Evolutionary conservation across 176 grass and related monocot species (phyloP).

Genomic region (Poa pratensis): DNA sequence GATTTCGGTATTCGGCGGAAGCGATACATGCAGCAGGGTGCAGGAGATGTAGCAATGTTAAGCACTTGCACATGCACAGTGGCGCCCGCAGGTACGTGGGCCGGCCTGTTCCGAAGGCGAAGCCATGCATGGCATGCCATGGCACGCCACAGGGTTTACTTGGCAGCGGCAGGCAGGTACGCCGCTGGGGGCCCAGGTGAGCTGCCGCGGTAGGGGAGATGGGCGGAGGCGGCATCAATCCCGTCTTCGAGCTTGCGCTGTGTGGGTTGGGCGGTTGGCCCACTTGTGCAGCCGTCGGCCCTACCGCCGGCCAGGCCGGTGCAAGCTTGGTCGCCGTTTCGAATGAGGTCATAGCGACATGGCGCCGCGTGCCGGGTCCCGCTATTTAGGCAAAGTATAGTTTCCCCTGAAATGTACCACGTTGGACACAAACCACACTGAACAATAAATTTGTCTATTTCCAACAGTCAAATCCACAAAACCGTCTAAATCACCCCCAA

Average conservation of each 20-base stretch:
- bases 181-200: neutral
- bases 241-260: neutral
- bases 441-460: no score
- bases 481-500: no score
- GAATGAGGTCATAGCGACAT: neutral
- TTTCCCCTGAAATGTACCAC: no score
- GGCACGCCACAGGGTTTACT: constrained; percentile 8
- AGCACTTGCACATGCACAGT: constrained; percentile 38
- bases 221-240: neutral
- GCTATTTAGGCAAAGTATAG: no score
- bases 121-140: neutral
- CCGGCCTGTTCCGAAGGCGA: neutral
- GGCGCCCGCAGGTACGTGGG: neutral
- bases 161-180: neutral
- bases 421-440: no score
- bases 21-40: neutral
- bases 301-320: neutral
- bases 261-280: neutral
- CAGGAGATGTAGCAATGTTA: neutral
- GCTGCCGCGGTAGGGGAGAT: neutral
- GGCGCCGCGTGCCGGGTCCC: constrained; percentile 2
- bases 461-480: no score
- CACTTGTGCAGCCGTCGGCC: neutral
- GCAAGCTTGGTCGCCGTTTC: constrained; percentile 42
- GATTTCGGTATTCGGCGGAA: neutral